A percentile compares a stretch with the other conserved stretches of the same genome.
These are phyloP conservation scores for Naganishia antarctica DNA, from an alignment of 768 basidiomycete species.

Conservation along the genomic window DNA sequence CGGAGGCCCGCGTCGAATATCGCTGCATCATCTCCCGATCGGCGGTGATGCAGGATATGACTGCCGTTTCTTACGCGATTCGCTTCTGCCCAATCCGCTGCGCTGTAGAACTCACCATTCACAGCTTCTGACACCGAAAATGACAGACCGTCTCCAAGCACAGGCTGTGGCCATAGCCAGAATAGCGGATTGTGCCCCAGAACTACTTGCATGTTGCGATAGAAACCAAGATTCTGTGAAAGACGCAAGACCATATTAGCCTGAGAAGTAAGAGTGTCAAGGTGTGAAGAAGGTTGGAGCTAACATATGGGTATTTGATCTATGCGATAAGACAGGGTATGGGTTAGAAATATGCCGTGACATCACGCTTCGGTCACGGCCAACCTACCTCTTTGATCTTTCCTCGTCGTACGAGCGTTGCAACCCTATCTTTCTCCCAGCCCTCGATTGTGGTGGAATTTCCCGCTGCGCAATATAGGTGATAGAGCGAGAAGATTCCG, in stretches of 20 bases:
- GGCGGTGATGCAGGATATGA: too few relatives aligned
- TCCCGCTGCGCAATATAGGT: conserved; percentile 66
- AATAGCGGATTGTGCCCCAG: conserved; percentile 68
- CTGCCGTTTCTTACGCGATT: too few relatives aligned
- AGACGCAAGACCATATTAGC: conserved; percentile 23
- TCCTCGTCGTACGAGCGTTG: conserved; percentile 74
- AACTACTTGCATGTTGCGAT: conserved; percentile 69
- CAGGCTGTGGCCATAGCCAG: conserved; percentile 78
- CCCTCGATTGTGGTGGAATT: conserved; percentile 96
- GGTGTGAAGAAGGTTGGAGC: conserved; percentile 38
- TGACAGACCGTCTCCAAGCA: conserved; percentile 66
- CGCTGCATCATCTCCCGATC: too few relatives aligned
- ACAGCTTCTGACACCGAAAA: conserved; percentile 63
- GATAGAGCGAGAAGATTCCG: conserved; percentile 87
- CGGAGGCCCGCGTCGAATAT: too few relatives aligned
- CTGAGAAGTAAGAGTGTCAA: background rate
- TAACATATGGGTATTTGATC: conserved; percentile 80
- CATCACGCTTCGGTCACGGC: background rate
- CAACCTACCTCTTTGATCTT: conserved; percentile 65
- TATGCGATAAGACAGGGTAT: conserved; percentile 53
- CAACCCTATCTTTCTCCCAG: conserved; percentile 95
- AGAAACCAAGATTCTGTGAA: conserved; percentile 67
- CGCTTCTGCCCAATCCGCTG: conserved; percentile 38
- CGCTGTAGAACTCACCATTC: conserved; percentile 43
- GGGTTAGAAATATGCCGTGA: background rate